phyloP scores from a whole-genome alignment of 139 green algal genomes.

The Tetradesmus obliquus region DNA sequence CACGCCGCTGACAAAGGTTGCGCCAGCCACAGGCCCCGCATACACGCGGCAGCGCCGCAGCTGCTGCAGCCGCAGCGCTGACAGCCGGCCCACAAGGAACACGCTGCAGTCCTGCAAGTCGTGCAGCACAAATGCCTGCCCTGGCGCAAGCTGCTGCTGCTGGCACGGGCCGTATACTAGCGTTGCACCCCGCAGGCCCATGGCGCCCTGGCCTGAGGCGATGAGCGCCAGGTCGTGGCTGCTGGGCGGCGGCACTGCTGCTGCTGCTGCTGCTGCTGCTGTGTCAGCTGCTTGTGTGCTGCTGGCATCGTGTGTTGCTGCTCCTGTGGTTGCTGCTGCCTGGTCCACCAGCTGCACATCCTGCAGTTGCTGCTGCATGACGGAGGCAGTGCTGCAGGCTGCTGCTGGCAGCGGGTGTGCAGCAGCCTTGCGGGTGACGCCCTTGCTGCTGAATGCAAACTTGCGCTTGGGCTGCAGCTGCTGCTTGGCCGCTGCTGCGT shows the following conservation, averaged over 20 bases:
- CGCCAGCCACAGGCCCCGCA: slow-evolving; percentile 72
- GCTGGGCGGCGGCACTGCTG: not conserved
- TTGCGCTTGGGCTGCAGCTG: slow-evolving; percentile 68
- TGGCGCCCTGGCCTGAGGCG: slow-evolving; percentile 46
- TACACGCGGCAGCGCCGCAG: slow-evolving; percentile 62
- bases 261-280: slow-evolving; percentile 14
- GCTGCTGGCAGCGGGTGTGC: not conserved
- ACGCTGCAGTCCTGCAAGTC: slow-evolving; percentile 66
- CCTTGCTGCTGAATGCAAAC: slow-evolving; percentile 70
- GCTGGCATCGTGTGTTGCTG: not conserved
- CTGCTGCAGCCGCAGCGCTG: slow-evolving; percentile 63
- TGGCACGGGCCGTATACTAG: slow-evolving; percentile 40
- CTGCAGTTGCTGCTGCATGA: slow-evolving; percentile 2
- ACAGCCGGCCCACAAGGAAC: slow-evolving; percentile 68
- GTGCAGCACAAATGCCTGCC: slow-evolving; percentile 45
- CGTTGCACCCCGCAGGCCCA: slow-evolving; percentile 32
- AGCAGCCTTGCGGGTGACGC: not conserved
- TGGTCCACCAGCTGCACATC: not conserved
- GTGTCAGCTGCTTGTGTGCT: not conserved
- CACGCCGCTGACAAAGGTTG: slow-evolving; percentile 65
- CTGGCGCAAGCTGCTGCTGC: not conserved
- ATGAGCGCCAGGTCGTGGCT: slow-evolving; percentile 53
- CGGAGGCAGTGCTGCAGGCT: not conserved
- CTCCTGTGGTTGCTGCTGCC: slow-evolving; percentile 17
- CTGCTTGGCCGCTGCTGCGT: slow-evolving; percentile 54